A percentile compares a stretch with the other conserved stretches of the same genome.
Conservation (phyloP, 1,284 basidiomycete genomes). For the Tylopilus orsonianus region DNA sequence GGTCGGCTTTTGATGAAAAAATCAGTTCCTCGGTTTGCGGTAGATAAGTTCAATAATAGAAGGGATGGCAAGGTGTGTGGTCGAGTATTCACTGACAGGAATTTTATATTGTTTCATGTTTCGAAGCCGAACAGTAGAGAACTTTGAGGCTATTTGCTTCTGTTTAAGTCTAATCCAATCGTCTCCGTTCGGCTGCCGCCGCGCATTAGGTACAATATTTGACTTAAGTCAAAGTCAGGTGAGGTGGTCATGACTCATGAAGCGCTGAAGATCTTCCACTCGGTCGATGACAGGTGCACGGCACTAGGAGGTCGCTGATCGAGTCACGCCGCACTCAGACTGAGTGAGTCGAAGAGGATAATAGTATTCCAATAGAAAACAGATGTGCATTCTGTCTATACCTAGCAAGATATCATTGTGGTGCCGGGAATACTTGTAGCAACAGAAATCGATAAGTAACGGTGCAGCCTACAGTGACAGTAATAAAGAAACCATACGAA, state of each 20-base stretch:
- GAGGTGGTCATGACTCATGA: neutral
- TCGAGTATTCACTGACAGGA: no score
- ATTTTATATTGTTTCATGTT: no score
- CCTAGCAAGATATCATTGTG: constrained; percentile 32
- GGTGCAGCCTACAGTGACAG: constrained; percentile 27
- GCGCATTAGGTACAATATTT: constrained; percentile 5
- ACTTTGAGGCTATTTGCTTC: constrained; percentile 16
- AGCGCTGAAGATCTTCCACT: neutral
- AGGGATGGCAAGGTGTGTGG: neutral
- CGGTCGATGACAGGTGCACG: neutral
- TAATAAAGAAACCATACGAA: constrained; percentile 30
- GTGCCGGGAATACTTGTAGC: constrained; percentile 34
- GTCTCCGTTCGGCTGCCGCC: constrained; percentile 14
- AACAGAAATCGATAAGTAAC: constrained; percentile 34
- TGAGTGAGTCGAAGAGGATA: neutral
- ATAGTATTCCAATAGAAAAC: constrained; percentile 20
- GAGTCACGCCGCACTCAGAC: neutral
- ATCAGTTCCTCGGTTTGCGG: neutral
- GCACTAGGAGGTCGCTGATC: neutral
- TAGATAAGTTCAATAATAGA: neutral
- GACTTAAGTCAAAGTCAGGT: no score
- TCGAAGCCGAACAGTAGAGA: constrained; percentile 3
- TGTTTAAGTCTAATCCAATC: constrained; percentile 28
- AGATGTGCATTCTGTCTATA: constrained; percentile 28
- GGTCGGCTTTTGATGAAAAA: neutral